Evolutionary conservation across 2,329 filamentous ascomycete genomes (phyloP).

Genomic region (Seiridium unicorne): DNA sequence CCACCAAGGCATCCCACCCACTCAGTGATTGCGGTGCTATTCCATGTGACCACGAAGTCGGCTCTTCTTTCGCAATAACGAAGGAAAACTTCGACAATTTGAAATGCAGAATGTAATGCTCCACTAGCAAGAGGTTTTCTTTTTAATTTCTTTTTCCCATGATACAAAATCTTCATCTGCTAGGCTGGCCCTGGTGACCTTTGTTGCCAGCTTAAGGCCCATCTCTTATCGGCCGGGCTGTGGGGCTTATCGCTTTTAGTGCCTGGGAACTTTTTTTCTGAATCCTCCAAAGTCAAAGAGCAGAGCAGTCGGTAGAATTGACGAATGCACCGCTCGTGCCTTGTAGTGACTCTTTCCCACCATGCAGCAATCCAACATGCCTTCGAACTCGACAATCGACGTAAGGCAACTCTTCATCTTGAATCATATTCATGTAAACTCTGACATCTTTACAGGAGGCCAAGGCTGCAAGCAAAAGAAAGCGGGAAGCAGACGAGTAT

Average conservation of each 20-base stretch:
- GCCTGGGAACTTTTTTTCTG: conserved; percentile 6
- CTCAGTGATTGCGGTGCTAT: background rate
- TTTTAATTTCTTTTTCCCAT: too few relatives aligned
- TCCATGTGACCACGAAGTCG: background rate
- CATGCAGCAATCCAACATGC: conserved; percentile 17
- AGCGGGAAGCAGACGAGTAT: conserved; percentile 42
- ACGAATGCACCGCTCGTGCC: background rate
- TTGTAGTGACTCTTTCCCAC: conserved; percentile 1
- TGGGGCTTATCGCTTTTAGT: conserved; percentile 7
- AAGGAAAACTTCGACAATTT: too few relatives aligned
- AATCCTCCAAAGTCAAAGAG: background rate
- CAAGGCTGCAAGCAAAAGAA: conserved; percentile 42
- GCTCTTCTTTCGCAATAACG: too few relatives aligned
- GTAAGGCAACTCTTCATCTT: conserved; percentile 15
- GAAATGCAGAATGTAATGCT: too few relatives aligned
- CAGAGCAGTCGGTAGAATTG: background rate
- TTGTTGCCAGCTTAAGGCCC: too few relatives aligned
- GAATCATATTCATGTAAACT: background rate
- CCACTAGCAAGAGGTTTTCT: too few relatives aligned
- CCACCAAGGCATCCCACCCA: background rate
- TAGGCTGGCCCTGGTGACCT: too few relatives aligned
- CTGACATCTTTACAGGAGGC: conserved; percentile 26
- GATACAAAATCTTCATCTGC: too few relatives aligned
- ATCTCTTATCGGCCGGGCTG: conserved; percentile 1
- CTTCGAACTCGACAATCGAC: conserved; percentile 19